phyloP scores from a whole-genome alignment of 2,329 filamentous ascomycete genomes.

The Zymoseptoria ardabiliae region DNA sequence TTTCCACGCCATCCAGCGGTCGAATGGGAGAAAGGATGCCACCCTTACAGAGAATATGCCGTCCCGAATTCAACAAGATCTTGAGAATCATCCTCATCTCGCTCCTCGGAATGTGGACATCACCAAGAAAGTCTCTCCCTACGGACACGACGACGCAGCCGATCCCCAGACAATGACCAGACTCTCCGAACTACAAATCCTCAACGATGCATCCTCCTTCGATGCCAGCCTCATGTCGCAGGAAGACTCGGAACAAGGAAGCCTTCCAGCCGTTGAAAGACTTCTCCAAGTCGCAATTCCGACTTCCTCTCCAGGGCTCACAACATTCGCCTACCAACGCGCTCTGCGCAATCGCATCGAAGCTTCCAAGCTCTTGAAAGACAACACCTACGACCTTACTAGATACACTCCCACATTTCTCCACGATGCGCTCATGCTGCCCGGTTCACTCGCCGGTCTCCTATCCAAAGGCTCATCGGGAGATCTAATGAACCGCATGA shows the following conservation, averaged over 20 bases:
- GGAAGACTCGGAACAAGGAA: neutral
- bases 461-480: constrained; percentile 17
- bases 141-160: neutral
- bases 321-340: constrained; percentile 19
- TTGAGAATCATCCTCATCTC: neutral
- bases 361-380: constrained; percentile 35
- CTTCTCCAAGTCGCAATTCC: constrained; percentile 6
- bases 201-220: neutral
- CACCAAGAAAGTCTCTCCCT: neutral
- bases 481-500: constrained; percentile 22
- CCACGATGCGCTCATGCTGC: constrained; percentile 43
- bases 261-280: neutral
- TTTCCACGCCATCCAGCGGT: neutral
- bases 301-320: constrained; percentile 5
- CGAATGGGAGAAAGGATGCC: neutral
- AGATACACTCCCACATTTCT: constrained; percentile 50
- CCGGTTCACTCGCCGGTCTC: constrained; percentile 35
- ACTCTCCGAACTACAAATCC: neutral
- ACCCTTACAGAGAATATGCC: neutral
- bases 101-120: neutral
- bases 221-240: neutral
- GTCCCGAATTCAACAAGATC: neutral
- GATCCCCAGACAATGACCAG: neutral
- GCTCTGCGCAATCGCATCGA: constrained; percentile 22
- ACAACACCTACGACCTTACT: constrained; percentile 42